Conservation (phyloP, 345 rosid genomes). For the Mercurialis annua region DNA sequence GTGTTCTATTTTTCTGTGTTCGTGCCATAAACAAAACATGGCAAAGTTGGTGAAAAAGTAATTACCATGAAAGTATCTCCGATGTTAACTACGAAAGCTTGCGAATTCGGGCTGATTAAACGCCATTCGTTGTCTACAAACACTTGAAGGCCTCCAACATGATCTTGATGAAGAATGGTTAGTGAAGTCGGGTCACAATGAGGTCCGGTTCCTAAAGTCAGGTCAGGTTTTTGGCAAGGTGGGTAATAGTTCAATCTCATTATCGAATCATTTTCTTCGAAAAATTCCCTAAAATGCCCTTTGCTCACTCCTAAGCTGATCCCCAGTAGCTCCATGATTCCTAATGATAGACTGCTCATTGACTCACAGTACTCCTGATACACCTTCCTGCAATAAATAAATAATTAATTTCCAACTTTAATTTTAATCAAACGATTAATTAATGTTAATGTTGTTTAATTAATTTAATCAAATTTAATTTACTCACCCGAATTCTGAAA, state of each 20-base stretch:
- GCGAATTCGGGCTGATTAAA: slow-evolving; percentile 58
- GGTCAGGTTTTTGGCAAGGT: slow-evolving; percentile 91
- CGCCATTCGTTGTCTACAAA: slow-evolving; percentile 83
- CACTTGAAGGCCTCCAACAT: slow-evolving; percentile 93
- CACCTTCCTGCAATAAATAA: slow-evolving; percentile 44
- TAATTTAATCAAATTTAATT: too few relatives aligned
- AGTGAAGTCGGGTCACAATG: slow-evolving; percentile 98
- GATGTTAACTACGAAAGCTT: slow-evolving; percentile 88
- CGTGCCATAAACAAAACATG: neutral
- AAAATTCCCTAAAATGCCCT: slow-evolving; percentile 58
- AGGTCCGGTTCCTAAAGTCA: slow-evolving; percentile 95
- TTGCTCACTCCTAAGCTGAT: slow-evolving; percentile 63
- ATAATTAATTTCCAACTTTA: too few relatives aligned
- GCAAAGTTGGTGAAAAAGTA: neutral
- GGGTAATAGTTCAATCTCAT: slow-evolving; percentile 98
- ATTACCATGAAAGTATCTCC: slow-evolving; percentile 99
- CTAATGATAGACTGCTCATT: slow-evolving; percentile 77
- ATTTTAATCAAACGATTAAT: too few relatives aligned
- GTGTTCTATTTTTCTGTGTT: neutral
- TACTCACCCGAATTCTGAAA: slow-evolving; percentile 60
- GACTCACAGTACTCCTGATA: slow-evolving; percentile 80
- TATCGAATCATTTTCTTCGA: slow-evolving; percentile 84
- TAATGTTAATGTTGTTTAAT: neutral
- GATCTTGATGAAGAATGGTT: slow-evolving; percentile 96
- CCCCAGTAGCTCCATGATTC: slow-evolving; percentile 90